Percentiles rank a stretch among this genome's conserved stretches.
Evolutionary conservation across 139 green algal species (phyloP).

Genomic region (Chlamydomonas sp.): DNA sequence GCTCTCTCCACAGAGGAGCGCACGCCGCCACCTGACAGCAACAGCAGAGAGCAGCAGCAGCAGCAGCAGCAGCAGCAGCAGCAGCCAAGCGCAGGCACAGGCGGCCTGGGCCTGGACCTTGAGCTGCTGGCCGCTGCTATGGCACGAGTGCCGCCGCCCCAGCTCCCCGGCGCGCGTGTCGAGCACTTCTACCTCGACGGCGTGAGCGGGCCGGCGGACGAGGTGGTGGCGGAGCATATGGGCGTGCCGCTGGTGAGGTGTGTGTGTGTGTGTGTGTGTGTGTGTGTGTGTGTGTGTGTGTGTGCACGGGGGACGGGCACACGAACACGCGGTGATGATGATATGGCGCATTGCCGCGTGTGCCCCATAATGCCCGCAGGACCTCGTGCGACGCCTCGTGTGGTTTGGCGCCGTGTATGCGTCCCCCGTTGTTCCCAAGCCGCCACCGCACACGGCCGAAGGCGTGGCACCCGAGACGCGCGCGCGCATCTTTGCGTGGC

Average conservation of each 20-base stretch:
- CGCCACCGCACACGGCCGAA: neutral
- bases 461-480: constrained; percentile 10
- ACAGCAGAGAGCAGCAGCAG: no score
- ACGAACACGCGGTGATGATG: no score
- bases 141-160: neutral
- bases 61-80: no score
- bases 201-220: neutral
- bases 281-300: no score
- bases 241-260: neutral
- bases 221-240: constrained; percentile 6
- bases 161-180: neutral
- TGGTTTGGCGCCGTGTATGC: constrained; percentile 67
- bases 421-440: constrained; percentile 45
- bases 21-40: no score
- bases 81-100: no score
- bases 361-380: no score
- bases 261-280: no score
- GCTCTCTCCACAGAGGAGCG: no score
- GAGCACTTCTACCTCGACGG: constrained; percentile 16
- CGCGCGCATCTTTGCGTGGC: neutral
- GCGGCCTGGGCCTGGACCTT: no score
- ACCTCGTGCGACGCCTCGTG: constrained; percentile 37
- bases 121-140: neutral
- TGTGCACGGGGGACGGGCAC: no score
- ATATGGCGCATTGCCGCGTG: no score